phyloP scores from a whole-genome alignment of 2,329 filamentous ascomycete genomes.

The Sporothrix mexicana region DNA sequence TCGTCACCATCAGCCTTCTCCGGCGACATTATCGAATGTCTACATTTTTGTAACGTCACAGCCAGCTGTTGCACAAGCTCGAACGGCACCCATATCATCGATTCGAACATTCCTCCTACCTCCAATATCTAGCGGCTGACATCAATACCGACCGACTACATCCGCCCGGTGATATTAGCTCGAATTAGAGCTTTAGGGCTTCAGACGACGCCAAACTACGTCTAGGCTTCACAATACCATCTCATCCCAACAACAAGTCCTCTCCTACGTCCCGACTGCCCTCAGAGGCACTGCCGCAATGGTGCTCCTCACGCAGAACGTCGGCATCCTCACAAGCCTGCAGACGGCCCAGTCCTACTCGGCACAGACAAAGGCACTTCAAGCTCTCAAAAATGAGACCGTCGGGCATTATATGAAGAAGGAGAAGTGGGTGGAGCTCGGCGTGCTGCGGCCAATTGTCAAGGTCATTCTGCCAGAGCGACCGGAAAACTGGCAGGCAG shows the following conservation, averaged over 20 bases:
- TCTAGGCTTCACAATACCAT: background rate
- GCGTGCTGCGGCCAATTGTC: constrained; percentile 67
- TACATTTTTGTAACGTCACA: background rate
- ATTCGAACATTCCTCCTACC: background rate
- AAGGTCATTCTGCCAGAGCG: constrained; percentile 51
- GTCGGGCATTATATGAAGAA: constrained; percentile 89
- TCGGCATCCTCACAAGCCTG: constrained; percentile 63
- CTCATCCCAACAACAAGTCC: background rate
- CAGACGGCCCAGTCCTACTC: constrained; percentile 57
- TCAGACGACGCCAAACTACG: background rate
- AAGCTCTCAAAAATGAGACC: constrained; percentile 83
- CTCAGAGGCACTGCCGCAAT: constrained; percentile 46
- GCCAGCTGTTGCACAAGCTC: background rate
- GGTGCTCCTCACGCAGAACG: constrained; percentile 57
- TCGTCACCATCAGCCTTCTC: background rate
- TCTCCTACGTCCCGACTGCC: background rate
- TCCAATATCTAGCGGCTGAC: background rate
- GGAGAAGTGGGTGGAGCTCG: constrained; percentile 74
- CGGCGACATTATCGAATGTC: constrained; percentile 4
- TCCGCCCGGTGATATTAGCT: background rate
- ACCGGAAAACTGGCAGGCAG: constrained; percentile 39
- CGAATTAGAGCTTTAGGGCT: background rate
- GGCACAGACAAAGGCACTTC: constrained; percentile 67
- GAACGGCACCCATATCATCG: background rate
- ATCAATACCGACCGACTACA: background rate